Percentiles rank a stretch among this genome's conserved stretches.
These are phyloP conservation scores for Xylariaceae sp. DNA, from an alignment of 2,329 filamentous ascomycete species.

Conservation along the genomic window DNA sequence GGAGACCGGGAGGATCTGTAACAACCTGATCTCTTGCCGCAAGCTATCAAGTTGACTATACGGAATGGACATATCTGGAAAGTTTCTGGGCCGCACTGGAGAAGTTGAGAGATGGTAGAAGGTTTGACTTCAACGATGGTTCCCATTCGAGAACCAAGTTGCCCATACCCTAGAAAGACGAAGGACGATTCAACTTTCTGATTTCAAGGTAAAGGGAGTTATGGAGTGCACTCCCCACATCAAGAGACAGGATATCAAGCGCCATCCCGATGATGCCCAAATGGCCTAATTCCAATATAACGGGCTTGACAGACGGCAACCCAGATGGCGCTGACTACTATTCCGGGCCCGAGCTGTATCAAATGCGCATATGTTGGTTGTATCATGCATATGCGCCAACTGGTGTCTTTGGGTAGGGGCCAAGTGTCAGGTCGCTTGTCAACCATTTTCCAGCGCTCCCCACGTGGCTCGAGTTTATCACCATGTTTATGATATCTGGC, in stretches of 20 bases:
- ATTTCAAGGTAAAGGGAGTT: too few species aligned
- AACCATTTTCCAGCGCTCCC: background rate
- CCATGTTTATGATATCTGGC: background rate
- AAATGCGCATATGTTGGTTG: background rate
- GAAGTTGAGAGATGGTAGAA: too few species aligned
- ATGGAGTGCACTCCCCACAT: too few species aligned
- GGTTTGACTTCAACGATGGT: too few species aligned
- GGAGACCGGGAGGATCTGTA: background rate
- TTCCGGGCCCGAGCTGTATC: background rate
- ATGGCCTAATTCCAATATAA: background rate
- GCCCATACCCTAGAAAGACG: background rate
- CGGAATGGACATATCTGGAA: background rate
- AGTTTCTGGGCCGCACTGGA: too few species aligned
- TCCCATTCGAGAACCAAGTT: too few species aligned
- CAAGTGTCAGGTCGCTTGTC: background rate
- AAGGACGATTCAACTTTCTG: background rate
- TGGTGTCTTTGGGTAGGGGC: background rate
- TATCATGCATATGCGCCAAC: background rate
- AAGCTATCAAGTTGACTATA: background rate
- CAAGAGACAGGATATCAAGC: too few species aligned
- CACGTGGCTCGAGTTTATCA: background rate
- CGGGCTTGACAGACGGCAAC: background rate
- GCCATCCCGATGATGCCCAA: background rate
- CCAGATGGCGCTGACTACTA: background rate
- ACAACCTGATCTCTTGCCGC: conserved; percentile 6